Evolutionary conservation across 148 eudicot genomes (phyloP), one percentile per base, ranked within the genome.

Genomic region (Dysphania ambrosioides): DNA sequence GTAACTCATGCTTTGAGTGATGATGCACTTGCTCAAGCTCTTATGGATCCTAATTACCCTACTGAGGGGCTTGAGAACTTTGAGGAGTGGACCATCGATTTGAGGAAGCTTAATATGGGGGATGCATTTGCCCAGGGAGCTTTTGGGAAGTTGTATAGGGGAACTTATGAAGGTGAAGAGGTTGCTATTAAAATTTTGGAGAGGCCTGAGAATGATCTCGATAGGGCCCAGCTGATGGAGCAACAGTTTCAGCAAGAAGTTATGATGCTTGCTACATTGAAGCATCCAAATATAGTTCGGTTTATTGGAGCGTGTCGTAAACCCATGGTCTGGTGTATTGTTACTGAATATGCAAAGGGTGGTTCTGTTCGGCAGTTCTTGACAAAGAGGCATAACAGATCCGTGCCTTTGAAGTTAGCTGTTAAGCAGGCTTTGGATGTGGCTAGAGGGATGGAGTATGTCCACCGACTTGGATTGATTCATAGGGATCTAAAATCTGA

Each of bases 201-300:
- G 86, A 92, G 86, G 89, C 98, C 97, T 8, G 98, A 90, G 81
- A 92, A 92, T 85, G 97, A 95, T 74, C 71, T 41, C 4, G 97
- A 95, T 29, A 84, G 91, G 83, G 97, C 93, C 23, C 91, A 83
- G 58, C 76, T 87, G 83, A 95, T 95, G 98, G 98, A 95, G 85
- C 97, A 95, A 78, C 98, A 92, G 74, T 95, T 95, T 85, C 98
- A 95, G 80, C 98, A 95, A 77, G 98, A 95, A 76, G 97, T 95
- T 30, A 92, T 87, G 97, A 95, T 95, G 98, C 82, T 95, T 75
- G 98, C 97, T 44, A 92, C 86, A 26, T 78, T 95, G 82, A 92
- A 79, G 85, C 98, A 95, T 84, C 90, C 94, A 21, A 92, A 95
- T 78, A 95, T 95, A 42, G 98, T 95, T 72, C 86, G 98, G 26